Evolutionary conservation across 139 green algal genomes (phyloP), one percentile per base, ranked within the genome.

Genomic region (Limnomonas spitsbergensis): DNA sequence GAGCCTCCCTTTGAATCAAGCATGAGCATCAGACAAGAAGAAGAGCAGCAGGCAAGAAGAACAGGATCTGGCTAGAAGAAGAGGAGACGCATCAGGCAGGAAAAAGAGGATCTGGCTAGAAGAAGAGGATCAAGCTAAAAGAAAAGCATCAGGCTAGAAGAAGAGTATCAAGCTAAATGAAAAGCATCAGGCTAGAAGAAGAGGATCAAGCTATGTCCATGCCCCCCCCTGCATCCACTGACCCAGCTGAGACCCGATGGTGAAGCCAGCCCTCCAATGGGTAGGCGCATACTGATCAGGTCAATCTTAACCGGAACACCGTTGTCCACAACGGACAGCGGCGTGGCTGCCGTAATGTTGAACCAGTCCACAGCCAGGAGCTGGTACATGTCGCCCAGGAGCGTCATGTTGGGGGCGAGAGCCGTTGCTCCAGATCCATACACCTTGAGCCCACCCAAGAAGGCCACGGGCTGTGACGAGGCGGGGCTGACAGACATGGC

Each of bases 321-420:
- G 68, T 42, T 42, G 29, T 47, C 42, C 4, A 29, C 29, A 3
- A 74, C 20, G 4, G 14, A 3, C 29, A 74, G 68, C 7, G 7
- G 35, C 6, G 35, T 32, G 4, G 68, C 14, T 3, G 35, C 7
- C 4, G 68, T 74, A 32, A 74, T 29, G 14, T 74, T 42, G 35
- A 74, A n/a, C 68, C 68, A 74, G 68, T 74, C 68, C 9, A 74
- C 68, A 6, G 24, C 68, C 68, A 74, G 68, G 29, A 74, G 35
- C 29, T 74, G 68, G 34, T 74, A 32, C 68, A n/a, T 32, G 36
- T 74, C 36, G 36, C 34, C 68, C 20, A 42, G 24, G 6, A 42
- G 68, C 6, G 9, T 47, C 29, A 6, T 53, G 36, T 29, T 74
- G 68, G 68, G 9, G 4, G 68, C 20, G 7, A 32, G 9, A 9